phyloP scores from a whole-genome alignment of 495 filamentous ascomycete species.

The Staphylotrichum longicolle region DNA sequence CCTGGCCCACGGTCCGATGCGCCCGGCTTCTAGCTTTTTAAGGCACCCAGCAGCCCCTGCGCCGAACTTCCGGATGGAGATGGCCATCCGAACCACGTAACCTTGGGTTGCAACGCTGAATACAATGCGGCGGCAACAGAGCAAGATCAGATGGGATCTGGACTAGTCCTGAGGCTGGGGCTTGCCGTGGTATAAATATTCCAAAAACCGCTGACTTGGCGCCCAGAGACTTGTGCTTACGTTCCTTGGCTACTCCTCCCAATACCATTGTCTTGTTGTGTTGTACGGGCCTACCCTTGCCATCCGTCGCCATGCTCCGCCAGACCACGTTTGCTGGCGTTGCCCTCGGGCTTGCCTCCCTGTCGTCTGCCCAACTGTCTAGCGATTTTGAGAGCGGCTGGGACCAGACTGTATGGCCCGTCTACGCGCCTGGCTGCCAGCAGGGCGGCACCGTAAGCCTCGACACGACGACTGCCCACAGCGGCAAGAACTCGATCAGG shows the following conservation, averaged over 20 bases:
- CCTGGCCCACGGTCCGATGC: slow-evolving; percentile 8
- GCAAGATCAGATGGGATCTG: background rate
- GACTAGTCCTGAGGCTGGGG: too few species aligned
- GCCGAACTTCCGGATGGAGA: slow-evolving; percentile 9
- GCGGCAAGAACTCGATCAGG: slow-evolving; percentile 54
- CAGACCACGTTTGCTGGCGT: slow-evolving; percentile 44
- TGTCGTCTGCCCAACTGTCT: slow-evolving; percentile 45
- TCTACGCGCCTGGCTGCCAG: slow-evolving; percentile 55
- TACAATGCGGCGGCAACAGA: background rate
- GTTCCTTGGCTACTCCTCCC: background rate
- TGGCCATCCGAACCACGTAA: too few species aligned
- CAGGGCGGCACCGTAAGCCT: slow-evolving; percentile 55
- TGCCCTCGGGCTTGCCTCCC: slow-evolving; percentile 44
- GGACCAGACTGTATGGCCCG: slow-evolving; percentile 54
- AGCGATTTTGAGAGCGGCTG: slow-evolving; percentile 55
- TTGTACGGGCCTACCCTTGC: too few species aligned
- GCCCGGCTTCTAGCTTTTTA: slow-evolving; percentile 5
- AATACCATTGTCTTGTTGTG: too few species aligned
- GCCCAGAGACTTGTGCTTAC: background rate
- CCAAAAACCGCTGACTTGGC: background rate
- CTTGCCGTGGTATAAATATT: too few species aligned
- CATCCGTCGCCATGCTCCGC: slow-evolving; percentile 9
- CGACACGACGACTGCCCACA: slow-evolving; percentile 51
- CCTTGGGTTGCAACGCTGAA: too few species aligned
- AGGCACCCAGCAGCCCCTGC: background rate